Evolutionary conservation across 2,329 filamentous ascomycete species (phyloP).

Genomic region (Venturia nashicola): DNA sequence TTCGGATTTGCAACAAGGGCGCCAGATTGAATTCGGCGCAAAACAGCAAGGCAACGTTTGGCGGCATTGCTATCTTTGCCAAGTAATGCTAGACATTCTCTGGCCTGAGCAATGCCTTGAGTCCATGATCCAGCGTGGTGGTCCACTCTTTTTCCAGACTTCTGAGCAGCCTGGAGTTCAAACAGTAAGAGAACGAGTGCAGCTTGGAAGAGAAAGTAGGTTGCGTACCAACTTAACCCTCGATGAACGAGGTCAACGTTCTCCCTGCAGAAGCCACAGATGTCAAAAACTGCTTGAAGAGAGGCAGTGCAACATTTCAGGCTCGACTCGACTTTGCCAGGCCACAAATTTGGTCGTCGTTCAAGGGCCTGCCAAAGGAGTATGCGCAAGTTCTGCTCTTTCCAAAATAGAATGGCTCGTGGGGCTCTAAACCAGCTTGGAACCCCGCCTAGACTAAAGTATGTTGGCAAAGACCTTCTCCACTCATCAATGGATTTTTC

Average conservation of each 20-base stretch:
- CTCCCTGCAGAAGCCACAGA: constrained; percentile 12
- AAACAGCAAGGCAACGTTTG: constrained; percentile 6
- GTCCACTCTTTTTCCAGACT: background rate
- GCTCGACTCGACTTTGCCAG: constrained; percentile 12
- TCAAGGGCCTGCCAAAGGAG: constrained; percentile 13
- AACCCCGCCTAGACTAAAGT: constrained; percentile 12
- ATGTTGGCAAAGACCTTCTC: constrained; percentile 13
- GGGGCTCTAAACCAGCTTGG: constrained; percentile 15
- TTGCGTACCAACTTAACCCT: constrained; percentile 14
- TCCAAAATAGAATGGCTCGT: constrained; percentile 14
- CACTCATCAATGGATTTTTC: constrained; percentile 14
- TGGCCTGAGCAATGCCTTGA: constrained; percentile 2
- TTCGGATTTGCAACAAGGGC: background rate
- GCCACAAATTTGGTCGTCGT: constrained; percentile 11
- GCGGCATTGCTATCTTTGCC: constrained; percentile 3
- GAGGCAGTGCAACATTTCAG: constrained; percentile 12
- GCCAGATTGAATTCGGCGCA: constrained; percentile 4
- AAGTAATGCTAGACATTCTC: constrained; percentile 2
- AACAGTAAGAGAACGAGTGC: constrained; percentile 4
- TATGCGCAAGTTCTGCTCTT: constrained; percentile 14
- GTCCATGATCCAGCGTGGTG: background rate
- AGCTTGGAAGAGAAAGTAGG: constrained; percentile 14
- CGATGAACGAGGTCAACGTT: constrained; percentile 9
- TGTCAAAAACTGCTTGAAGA: constrained; percentile 11
- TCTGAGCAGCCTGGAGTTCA: background rate